Conservation (phyloP, 768 basidiomycete genomes). For the Lentinula guzmanii region DNA sequence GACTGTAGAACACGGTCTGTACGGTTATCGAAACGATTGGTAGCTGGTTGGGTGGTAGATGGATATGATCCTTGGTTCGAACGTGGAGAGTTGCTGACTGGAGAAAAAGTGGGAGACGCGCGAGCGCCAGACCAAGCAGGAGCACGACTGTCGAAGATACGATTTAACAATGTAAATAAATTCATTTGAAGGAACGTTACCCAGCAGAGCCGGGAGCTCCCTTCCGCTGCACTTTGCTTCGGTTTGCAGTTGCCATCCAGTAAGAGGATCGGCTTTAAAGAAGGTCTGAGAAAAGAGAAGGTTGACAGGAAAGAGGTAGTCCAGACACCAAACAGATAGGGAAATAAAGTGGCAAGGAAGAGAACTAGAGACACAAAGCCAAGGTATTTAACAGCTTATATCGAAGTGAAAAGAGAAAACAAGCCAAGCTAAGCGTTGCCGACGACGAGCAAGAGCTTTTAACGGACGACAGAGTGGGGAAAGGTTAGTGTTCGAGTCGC, state of each 20-base stretch:
- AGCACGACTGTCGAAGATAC: slow-evolving; percentile 8
- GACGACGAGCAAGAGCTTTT: slow-evolving; percentile 8
- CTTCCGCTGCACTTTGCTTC: slow-evolving; percentile 61
- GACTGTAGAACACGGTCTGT: slow-evolving; percentile 60
- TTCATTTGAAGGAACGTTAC: slow-evolving; percentile 31
- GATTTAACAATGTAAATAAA: neutral
- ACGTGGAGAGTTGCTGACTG: slow-evolving; percentile 33
- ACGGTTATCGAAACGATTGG: slow-evolving; percentile 37
- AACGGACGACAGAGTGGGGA: slow-evolving; percentile 12
- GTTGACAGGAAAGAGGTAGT: slow-evolving; percentile 15
- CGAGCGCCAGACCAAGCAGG: slow-evolving; percentile 66
- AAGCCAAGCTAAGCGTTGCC: slow-evolving; percentile 7
- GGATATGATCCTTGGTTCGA: slow-evolving; percentile 34
- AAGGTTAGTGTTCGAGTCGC: neutral
- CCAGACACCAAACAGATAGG: slow-evolving; percentile 51
- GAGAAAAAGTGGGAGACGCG: slow-evolving; percentile 67
- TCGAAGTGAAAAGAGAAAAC: slow-evolving; percentile 20
- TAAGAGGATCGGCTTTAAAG: slow-evolving; percentile 46
- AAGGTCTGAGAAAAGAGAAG: slow-evolving; percentile 35
- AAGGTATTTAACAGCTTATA: slow-evolving; percentile 15
- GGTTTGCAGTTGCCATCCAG: slow-evolving; percentile 57
- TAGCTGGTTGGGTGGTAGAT: slow-evolving; percentile 44
- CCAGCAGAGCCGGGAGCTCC: slow-evolving; percentile 51
- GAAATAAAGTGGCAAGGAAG: slow-evolving; percentile 68
- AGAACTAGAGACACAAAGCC: slow-evolving; percentile 4